Evolutionary conservation across 495 filamentous ascomycete species (phyloP).

Genomic region (Cladorrhinum samala): DNA sequence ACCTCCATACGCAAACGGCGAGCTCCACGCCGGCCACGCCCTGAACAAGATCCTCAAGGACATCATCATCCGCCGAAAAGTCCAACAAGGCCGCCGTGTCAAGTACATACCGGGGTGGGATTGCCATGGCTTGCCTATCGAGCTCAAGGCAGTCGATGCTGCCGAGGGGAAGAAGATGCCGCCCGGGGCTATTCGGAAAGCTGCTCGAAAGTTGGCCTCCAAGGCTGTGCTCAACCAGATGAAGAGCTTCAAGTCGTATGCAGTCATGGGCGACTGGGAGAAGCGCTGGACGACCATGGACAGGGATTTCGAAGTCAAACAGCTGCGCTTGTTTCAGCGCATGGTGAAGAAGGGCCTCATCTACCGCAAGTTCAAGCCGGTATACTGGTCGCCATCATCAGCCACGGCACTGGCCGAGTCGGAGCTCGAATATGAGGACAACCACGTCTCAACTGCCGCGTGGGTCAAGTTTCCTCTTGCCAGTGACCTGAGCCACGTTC

Average conservation of each 20-base stretch:
- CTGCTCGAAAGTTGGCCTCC: conserved; percentile 67
- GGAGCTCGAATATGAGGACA: conserved; percentile 88
- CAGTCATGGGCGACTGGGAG: conserved; percentile 94
- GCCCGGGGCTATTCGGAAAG: conserved; percentile 51
- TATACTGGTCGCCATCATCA: conserved; percentile 94
- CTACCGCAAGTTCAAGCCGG: conserved; percentile 82
- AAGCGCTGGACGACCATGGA: conserved; percentile 90
- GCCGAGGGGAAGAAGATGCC: conserved; percentile 30
- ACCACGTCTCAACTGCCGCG: conserved; percentile 73
- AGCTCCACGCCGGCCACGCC: conserved; percentile 93
- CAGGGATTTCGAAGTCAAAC: conserved; percentile 73
- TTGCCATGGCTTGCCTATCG: conserved; percentile 95
- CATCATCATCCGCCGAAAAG: conserved; percentile 73
- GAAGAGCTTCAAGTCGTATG: conserved; percentile 74
- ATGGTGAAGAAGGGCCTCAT: conserved; percentile 84
- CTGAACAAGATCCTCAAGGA: conserved; percentile 98
- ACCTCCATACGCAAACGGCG: conserved; percentile 93
- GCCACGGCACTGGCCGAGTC: conserved; percentile 90
- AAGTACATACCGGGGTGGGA: conserved; percentile 97
- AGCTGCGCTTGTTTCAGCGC: conserved; percentile 75
- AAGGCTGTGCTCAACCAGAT: conserved; percentile 76
- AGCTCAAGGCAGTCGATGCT: conserved; percentile 83
- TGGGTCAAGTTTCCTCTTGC: conserved; percentile 73
- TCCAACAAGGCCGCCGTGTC: conserved; percentile 66
- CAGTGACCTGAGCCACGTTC: conserved; percentile 38